Evolutionary conservation across 1,139 yeast genomes (phyloP).

Genomic region (Geotrichum phurueaensis): DNA sequence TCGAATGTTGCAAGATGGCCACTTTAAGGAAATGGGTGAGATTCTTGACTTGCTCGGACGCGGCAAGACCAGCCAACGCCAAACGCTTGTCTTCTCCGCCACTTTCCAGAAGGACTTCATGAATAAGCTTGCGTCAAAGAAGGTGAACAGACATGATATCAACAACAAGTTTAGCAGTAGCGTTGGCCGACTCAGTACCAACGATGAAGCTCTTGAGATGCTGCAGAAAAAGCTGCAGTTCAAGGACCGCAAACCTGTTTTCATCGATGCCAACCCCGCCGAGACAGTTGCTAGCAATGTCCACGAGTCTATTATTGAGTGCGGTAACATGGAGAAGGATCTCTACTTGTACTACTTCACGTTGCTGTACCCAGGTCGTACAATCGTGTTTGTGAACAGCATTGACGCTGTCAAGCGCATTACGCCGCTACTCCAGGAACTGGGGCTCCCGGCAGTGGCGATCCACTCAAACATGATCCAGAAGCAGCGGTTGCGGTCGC

Average conservation of each 20-base stretch:
- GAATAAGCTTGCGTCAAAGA: constrained; percentile 54
- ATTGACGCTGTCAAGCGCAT: constrained; percentile 88
- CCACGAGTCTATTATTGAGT: constrained; percentile 83
- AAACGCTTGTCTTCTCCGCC: constrained; percentile 89
- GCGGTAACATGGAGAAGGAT: constrained; percentile 88
- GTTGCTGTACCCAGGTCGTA: constrained; percentile 79
- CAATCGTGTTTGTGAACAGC: constrained; percentile 88
- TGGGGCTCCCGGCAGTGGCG: constrained; percentile 63
- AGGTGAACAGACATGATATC: constrained; percentile 28
- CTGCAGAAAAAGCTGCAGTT: constrained; percentile 36
- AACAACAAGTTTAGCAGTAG: constrained; percentile 14
- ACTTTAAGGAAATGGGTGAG: constrained; percentile 85
- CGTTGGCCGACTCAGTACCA: constrained; percentile 24
- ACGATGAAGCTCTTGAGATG: constrained; percentile 35
- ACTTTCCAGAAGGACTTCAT: constrained; percentile 83
- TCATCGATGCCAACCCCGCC: constrained; percentile 83
- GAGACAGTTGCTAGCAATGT: constrained; percentile 71
- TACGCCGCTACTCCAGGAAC: constrained; percentile 64
- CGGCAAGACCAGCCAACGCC: constrained; percentile 55
- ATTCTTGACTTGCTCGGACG: constrained; percentile 52
- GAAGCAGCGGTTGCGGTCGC: constrained; percentile 78
- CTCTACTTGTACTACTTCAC: constrained; percentile 82
- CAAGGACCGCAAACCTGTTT: constrained; percentile 42
- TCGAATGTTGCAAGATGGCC: constrained; percentile 89
- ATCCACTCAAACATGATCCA: constrained; percentile 93